Conservation (phyloP, 768 basidiomycete species). For the Postia placenta region DNA sequence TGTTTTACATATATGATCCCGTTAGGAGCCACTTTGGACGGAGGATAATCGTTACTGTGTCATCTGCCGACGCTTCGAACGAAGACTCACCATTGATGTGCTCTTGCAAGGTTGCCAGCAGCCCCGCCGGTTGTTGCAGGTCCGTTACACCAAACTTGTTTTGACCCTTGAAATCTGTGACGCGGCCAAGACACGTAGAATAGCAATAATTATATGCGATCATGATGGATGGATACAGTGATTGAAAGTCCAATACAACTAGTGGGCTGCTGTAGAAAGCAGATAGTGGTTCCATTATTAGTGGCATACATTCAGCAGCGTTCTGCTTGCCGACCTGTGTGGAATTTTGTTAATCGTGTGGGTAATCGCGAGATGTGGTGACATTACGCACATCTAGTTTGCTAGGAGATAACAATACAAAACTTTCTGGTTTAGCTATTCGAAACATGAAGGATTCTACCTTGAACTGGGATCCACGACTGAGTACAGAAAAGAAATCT, state of each 20-base stretch:
- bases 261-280: constrained; percentile 92
- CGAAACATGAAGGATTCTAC: constrained; percentile 99
- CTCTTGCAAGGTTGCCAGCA: constrained; percentile 64
- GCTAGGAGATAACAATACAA: constrained; percentile 86
- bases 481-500: constrained; percentile 94
- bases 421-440: constrained; percentile 92
- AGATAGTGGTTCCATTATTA: constrained; percentile 92
- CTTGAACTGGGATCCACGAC: constrained; percentile 95
- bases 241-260: constrained; percentile 93
- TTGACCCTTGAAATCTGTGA: constrained; percentile 78
- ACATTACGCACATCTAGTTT: constrained; percentile 63
- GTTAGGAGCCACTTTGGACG: constrained; percentile 77
- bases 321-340: constrained; percentile 90
- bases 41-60: neutral
- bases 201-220: constrained; percentile 98
- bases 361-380: neutral
- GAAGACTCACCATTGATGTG: constrained; percentile 62
- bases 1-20: constrained; percentile 92
- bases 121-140: constrained; percentile 58
- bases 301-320: constrained; percentile 91
- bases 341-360: constrained; percentile 2
- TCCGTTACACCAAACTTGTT: constrained; percentile 86
- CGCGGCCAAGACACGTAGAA: constrained; percentile 91
- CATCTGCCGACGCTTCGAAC: neutral
- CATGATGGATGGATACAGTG: constrained; percentile 96